A percentile compares a stretch with the other conserved stretches of the same genome.
Conservation (phyloP, 2,329 filamentous ascomycete species). For the Didymellaceae sp. region DNA sequence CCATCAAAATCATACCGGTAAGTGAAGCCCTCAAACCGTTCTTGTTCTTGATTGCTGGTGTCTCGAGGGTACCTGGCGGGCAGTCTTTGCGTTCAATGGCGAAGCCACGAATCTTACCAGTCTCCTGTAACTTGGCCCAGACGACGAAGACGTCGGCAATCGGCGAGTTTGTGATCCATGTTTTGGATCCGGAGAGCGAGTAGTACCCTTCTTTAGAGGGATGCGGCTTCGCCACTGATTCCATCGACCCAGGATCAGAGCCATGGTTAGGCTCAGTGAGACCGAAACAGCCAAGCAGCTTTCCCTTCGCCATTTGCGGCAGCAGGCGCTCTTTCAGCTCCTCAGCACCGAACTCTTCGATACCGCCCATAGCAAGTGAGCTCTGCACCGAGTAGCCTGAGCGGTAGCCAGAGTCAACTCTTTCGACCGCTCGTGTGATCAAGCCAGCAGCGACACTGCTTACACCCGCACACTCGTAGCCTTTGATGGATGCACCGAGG, state of each 20-base stretch:
- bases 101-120: conserved; percentile 94
- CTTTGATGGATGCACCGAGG: conserved; percentile 82
- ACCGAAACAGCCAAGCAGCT: conserved; percentile 84
- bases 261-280: conserved; percentile 93
- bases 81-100: conserved; percentile 84
- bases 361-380: conserved; percentile 91
- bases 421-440: conserved; percentile 88
- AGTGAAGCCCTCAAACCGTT: conserved; percentile 91
- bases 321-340: conserved; percentile 88
- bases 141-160: conserved; percentile 85
- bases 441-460: conserved; percentile 88
- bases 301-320: conserved; percentile 80
- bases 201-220: conserved; percentile 84
- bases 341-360: conserved; percentile 83
- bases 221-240: conserved; percentile 83
- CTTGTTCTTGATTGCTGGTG: conserved; percentile 92
- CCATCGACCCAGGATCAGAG: conserved; percentile 90
- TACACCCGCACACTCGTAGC: conserved; percentile 86
- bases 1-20: conserved; percentile 97
- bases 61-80: conserved; percentile 87
- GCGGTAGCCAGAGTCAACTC: conserved; percentile 89
- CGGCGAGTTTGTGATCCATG: conserved; percentile 94
- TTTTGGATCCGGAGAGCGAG: conserved; percentile 81
- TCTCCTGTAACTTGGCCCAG: conserved; percentile 91
- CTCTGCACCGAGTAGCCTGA: conserved; percentile 94